Evolutionary conservation across 495 filamentous ascomycete genomes (phyloP).

Genomic region (Glutinoglossum americanum): DNA sequence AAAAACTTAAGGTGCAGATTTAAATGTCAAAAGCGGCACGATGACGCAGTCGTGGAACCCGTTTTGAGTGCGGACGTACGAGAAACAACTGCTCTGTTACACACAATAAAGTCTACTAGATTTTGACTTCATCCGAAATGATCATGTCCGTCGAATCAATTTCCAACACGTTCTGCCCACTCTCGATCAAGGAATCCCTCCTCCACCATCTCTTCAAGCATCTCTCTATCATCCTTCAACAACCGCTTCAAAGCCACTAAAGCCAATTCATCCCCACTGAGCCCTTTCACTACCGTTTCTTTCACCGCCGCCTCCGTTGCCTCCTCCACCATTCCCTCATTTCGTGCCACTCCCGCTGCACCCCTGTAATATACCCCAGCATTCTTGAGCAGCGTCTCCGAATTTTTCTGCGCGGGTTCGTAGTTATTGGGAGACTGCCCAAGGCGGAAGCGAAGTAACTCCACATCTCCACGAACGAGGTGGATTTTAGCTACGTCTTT

Average conservation of each 20-base stretch:
- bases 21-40: background rate
- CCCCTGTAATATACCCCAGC: slow-evolving; percentile 44
- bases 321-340: slow-evolving; percentile 14
- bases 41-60: too few species aligned
- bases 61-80: too few species aligned
- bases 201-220: slow-evolving; percentile 28
- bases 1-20: too few species aligned
- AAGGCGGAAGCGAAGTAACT: slow-evolving; percentile 34
- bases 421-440: slow-evolving; percentile 26
- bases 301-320: slow-evolving; percentile 22
- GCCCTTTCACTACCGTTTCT: slow-evolving; percentile 19
- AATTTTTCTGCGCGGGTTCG: slow-evolving; percentile 25
- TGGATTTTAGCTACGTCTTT: slow-evolving; percentile 38
- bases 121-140: background rate
- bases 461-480: slow-evolving; percentile 37
- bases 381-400: slow-evolving; percentile 31
- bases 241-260: slow-evolving; percentile 8
- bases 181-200: slow-evolving; percentile 15
- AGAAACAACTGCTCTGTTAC: too few species aligned
- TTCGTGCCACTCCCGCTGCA: slow-evolving; percentile 26
- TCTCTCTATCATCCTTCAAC: slow-evolving; percentile 16
- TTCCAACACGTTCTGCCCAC: background rate
- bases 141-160: background rate
- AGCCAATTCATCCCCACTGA: background rate
- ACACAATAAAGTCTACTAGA: too few species aligned